phyloP scores from a whole-genome alignment of 495 filamentous ascomycete genomes.

The Neurospora sp. region DNA sequence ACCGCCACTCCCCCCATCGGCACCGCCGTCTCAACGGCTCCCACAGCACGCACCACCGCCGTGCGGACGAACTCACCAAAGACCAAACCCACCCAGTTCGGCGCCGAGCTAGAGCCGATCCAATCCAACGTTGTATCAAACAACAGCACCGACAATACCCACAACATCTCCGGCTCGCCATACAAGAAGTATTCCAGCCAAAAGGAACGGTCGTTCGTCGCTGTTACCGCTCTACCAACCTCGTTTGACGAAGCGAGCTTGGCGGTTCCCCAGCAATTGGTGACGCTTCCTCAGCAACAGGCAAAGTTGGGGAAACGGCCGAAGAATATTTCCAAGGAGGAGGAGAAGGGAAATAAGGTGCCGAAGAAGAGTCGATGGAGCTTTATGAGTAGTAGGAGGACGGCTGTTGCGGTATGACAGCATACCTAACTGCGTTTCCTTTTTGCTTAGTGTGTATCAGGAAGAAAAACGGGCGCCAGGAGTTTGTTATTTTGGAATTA shows the following conservation, averaged over 20 bases:
- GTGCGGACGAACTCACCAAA: conserved; percentile 7
- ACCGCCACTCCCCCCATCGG: background rate
- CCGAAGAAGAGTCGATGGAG: conserved; percentile 20
- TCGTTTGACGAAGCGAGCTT: conserved; percentile 12
- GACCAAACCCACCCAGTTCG: conserved; percentile 6
- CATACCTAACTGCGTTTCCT: background rate
- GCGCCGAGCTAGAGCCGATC: conserved; percentile 15
- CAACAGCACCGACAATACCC: background rate
- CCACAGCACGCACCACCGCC: background rate
- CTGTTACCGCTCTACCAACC: conserved; percentile 7
- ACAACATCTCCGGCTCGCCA: background rate
- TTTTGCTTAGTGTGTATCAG: background rate
- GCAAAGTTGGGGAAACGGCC: conserved; percentile 16
- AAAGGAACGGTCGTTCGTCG: conserved; percentile 2
- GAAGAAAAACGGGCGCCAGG: background rate
- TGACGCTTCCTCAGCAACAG: background rate
- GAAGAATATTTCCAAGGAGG: conserved; percentile 6
- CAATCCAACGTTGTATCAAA: conserved; percentile 8
- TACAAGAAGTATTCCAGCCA: conserved; percentile 1
- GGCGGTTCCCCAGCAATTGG: conserved; percentile 2
- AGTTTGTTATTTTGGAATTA: background rate
- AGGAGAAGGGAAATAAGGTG: conserved; percentile 2
- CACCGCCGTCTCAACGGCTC: background rate
- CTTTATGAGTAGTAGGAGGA: conserved; percentile 11
- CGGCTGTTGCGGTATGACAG: conserved; percentile 8